Percentiles rank a stretch among this genome's conserved stretches.
These are phyloP conservation scores for Ustilago nuda DNA, from an alignment of 1,284 basidiomycete genomes.

Conservation along the genomic window DNA sequence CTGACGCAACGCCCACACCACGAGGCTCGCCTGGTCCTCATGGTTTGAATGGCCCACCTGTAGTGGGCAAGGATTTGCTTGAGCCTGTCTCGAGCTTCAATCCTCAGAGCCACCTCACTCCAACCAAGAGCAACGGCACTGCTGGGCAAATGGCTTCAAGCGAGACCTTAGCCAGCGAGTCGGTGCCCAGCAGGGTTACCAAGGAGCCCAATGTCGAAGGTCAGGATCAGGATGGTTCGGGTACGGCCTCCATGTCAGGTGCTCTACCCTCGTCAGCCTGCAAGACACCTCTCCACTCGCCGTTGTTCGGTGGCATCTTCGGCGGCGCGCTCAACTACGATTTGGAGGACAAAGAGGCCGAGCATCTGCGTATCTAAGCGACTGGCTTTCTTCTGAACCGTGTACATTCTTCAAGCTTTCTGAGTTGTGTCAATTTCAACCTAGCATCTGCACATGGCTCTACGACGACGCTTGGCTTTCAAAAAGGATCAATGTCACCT, in stretches of 20 bases:
- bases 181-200: conserved; percentile 5
- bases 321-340: conserved; percentile 55
- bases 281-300: conserved; percentile 59
- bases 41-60: conserved; percentile 16
- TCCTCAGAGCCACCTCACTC: conserved; percentile 12
- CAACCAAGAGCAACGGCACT: neutral
- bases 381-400: neutral
- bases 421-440: conserved; percentile 14
- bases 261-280: conserved; percentile 56
- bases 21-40: conserved; percentile 53
- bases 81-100: conserved; percentile 25
- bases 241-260: conserved; percentile 22
- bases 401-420: conserved; percentile 21
- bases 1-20: conserved; percentile 59
- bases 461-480: neutral
- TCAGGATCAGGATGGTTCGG: conserved; percentile 14
- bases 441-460: neutral
- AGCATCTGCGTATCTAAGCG: conserved; percentile 38
- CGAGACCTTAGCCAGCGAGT: neutral
- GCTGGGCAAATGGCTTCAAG: neutral
- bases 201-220: conserved; percentile 4
- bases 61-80: conserved; percentile 39
- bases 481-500: neutral
- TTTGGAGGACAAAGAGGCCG: conserved; percentile 52
- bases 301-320: conserved; percentile 62